These are phyloP conservation scores for Plasmodium vivax DNA, from an alignment of 169 alveolate genomes.

Conservation along the genomic window DNA sequence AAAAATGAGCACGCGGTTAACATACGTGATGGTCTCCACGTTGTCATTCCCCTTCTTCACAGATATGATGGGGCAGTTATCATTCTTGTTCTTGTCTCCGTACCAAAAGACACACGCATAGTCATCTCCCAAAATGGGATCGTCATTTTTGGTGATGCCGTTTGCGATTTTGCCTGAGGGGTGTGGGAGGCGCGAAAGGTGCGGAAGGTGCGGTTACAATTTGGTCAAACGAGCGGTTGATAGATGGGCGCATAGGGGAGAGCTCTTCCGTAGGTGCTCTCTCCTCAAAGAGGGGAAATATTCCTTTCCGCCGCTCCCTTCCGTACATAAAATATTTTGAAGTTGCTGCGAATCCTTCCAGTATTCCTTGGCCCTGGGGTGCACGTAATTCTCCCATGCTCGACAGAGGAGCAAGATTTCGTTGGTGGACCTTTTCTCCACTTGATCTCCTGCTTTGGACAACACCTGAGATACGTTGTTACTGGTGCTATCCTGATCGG, in stretches of 20 bases:
- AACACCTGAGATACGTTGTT: conserved; percentile 62
- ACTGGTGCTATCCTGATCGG: conserved; percentile 71
- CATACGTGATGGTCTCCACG: conserved; percentile 88
- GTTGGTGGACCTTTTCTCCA: conserved; percentile 89
- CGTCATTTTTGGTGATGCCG: conserved; percentile 87
- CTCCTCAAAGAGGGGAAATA: background rate
- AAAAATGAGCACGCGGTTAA: conserved; percentile 90
- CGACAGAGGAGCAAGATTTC: conserved; percentile 88
- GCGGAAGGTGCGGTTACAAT: background rate
- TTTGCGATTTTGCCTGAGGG: conserved; percentile 86
- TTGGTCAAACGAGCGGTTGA: background rate
- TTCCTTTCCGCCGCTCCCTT: background rate
- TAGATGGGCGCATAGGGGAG: background rate
- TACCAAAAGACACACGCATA: conserved; percentile 91
- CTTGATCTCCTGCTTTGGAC: conserved; percentile 76
- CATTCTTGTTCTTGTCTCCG: conserved; percentile 87
- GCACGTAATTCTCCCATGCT: conserved; percentile 94
- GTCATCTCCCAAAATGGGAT: conserved; percentile 92
- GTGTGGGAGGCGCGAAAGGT: background rate
- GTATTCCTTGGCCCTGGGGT: conserved; percentile 91
- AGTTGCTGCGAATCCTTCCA: conserved; percentile 90
- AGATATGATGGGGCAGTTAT: conserved; percentile 89
- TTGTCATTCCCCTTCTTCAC: conserved; percentile 88
- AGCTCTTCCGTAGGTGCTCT: background rate
- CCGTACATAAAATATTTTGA: conserved; percentile 86